Conservation (phyloP, 2,329 filamentous ascomycete genomes). For the Stylonectria norvegica region DNA sequence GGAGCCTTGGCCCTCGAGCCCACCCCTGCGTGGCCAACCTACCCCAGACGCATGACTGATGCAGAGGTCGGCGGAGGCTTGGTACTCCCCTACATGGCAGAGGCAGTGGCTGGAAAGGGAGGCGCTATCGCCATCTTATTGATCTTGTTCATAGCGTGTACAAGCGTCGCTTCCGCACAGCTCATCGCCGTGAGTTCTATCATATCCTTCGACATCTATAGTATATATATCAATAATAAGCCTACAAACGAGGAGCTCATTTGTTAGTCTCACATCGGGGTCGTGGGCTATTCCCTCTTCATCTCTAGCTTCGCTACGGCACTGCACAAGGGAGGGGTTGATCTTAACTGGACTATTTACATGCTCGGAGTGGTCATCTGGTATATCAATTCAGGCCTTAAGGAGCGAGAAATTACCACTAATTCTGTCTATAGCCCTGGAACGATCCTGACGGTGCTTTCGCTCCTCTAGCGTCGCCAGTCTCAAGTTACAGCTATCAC, state of each 20-base stretch:
- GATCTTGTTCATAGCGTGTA: constrained; percentile 5
- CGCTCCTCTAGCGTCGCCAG: not conserved
- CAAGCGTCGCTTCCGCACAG: not conserved
- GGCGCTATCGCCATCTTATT: constrained; percentile 3
- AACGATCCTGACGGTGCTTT: not conserved
- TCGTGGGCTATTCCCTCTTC: not conserved
- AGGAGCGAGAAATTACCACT: not conserved
- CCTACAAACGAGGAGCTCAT: not conserved
- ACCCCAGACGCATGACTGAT: constrained; percentile 3
- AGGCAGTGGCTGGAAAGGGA: constrained; percentile 2
- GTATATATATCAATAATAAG: constrained; percentile 1
- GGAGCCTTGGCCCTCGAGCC: constrained; percentile 1
- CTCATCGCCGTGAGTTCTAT: constrained; percentile 2
- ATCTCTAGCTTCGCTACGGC: not conserved
- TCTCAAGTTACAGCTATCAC: not conserved
- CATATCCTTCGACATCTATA: constrained; percentile 5
- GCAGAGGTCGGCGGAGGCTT: constrained; percentile 5
- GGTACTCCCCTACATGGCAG: constrained; percentile 1
- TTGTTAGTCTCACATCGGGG: not conserved
- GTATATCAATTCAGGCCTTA: not conserved
- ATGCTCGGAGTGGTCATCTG: not conserved
- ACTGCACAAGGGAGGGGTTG: not conserved
- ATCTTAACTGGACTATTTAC: not conserved
- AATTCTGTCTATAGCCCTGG: not conserved
- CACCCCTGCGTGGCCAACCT: constrained; percentile 4